Evolutionary conservation across 306 rosid species (phyloP).

Genomic region (Acacia crassicarpa): DNA sequence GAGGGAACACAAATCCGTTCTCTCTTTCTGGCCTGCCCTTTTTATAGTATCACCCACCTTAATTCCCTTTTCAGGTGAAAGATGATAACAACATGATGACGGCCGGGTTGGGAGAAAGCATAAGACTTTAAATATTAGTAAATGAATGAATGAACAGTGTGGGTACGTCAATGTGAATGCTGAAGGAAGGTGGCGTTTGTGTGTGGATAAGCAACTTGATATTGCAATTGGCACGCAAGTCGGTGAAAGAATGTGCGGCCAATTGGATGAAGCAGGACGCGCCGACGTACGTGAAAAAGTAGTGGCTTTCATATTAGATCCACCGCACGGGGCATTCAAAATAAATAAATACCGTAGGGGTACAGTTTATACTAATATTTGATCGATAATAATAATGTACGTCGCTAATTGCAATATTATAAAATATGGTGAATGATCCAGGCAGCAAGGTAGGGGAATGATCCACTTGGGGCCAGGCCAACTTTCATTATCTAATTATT

Average conservation of each 20-base stretch:
- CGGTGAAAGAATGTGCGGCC: not conserved
- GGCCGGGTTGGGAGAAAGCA: not conserved
- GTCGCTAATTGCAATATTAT: not conserved
- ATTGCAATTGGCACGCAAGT: not conserved
- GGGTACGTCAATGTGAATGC: conserved; percentile 29
- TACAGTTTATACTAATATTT: no score
- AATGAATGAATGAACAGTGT: conserved; percentile 6
- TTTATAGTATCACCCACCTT: not conserved
- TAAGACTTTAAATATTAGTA: not conserved
- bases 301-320: not conserved
- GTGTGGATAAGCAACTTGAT: conserved; percentile 15
- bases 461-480: not conserved
- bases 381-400: no score
- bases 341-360: not conserved
- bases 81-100: not conserved
- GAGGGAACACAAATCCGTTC: not conserved
- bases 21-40: not conserved
- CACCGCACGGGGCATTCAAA: no score
- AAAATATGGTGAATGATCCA: not conserved
- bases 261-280: not conserved
- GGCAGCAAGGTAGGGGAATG: not conserved
- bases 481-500: not conserved
- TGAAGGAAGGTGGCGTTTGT: not conserved
- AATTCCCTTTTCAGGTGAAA: not conserved
- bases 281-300: conserved; percentile 39